phyloP scores from a whole-genome alignment of 768 basidiomycete species.

The Lentinula sp. region DNA sequence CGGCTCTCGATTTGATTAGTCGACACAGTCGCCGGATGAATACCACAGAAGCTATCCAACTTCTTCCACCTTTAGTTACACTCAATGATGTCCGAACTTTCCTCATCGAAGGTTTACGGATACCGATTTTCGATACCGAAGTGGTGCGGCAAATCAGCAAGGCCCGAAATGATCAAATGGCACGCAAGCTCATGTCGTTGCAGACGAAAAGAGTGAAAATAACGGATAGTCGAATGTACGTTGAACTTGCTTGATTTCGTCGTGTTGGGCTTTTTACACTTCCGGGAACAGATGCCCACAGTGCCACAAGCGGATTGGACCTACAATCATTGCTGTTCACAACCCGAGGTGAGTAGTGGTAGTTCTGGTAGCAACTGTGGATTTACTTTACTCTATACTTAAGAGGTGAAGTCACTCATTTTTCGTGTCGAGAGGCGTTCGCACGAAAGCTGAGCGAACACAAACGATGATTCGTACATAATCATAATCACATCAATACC shows the following conservation, averaged over 20 bases:
- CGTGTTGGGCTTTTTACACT: constrained; percentile 5
- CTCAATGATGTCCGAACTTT: constrained; percentile 77
- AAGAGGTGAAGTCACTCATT: constrained; percentile 95
- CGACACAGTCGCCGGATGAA: constrained; percentile 81
- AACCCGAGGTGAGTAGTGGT: constrained; percentile 63
- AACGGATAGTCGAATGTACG: constrained; percentile 89
- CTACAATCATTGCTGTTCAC: constrained; percentile 92
- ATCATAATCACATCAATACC: background rate
- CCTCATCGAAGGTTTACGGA: constrained; percentile 62
- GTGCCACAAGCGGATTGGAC: constrained; percentile 90
- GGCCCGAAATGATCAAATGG: constrained; percentile 73
- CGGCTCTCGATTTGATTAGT: constrained; percentile 84
- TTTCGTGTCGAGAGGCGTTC: constrained; percentile 89
- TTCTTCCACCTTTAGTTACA: constrained; percentile 87
- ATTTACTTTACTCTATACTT: background rate
- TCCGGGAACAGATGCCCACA: constrained; percentile 71
- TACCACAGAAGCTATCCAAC: constrained; percentile 71
- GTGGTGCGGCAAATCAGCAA: constrained; percentile 68
- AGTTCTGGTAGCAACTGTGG: background rate
- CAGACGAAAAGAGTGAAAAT: constrained; percentile 83
- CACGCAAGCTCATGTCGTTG: constrained; percentile 64
- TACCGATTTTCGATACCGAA: constrained; percentile 60
- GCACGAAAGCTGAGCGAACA: constrained; percentile 38
- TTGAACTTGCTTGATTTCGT: constrained; percentile 10
- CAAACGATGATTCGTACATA: background rate